phyloP scores from a whole-genome alignment of 192 early-diverging fungal genomes.

The Umbelopsis ramanniana region DNA sequence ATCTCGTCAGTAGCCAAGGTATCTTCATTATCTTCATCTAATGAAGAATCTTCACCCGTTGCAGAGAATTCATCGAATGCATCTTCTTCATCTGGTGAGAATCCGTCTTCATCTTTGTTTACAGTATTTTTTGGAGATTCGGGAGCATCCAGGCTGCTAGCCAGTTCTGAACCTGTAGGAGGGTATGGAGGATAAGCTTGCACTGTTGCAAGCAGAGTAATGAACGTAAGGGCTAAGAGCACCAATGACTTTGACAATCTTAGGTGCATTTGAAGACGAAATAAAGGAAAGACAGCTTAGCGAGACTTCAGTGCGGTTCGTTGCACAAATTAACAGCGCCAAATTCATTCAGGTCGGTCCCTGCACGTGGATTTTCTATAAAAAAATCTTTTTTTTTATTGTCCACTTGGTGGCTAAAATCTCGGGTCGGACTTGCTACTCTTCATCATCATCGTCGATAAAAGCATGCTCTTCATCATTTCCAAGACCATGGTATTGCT shows the following conservation, averaged over 20 bases:
- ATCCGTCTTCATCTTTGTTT: neutral
- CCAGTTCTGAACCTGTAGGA: neutral
- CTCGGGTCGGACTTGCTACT: neutral
- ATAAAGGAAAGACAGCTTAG: neutral
- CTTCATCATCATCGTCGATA: conserved; percentile 16
- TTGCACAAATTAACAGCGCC: neutral
- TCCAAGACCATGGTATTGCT: conserved; percentile 9
- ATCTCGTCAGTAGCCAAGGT: neutral
- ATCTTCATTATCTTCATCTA: neutral
- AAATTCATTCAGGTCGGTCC: neutral
- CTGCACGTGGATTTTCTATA: conserved; percentile 3
- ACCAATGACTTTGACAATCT: conserved; percentile 14
- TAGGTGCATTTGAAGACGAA: neutral
- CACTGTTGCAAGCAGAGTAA: neutral
- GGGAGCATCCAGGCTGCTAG: neutral
- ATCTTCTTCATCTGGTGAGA: neutral
- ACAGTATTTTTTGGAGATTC: neutral
- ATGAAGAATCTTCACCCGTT: neutral
- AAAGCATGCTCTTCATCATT: conserved; percentile 10
- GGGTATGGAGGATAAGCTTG: neutral
- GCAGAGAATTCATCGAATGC: neutral
- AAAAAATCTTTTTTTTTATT: too few relatives aligned
- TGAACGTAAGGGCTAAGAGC: neutral
- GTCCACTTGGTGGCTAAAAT: too few relatives aligned
- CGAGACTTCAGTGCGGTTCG: neutral